Percentiles rank a stretch among this genome's conserved stretches.
phyloP scores from a whole-genome alignment of 352 stramenopile species.

The Pythium dissimile region DNA sequence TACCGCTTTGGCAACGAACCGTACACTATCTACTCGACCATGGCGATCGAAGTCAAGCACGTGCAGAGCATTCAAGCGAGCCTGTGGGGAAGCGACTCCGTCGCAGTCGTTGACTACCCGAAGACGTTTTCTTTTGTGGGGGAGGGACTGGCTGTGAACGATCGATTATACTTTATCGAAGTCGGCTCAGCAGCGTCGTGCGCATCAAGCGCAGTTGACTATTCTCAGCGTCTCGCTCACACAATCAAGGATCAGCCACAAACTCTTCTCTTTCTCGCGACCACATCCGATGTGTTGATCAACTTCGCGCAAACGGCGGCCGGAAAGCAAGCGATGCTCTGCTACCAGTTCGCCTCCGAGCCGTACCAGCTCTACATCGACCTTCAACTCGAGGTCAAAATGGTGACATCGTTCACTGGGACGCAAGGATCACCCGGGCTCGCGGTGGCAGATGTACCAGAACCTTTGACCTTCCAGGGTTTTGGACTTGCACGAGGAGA shows the following conservation, averaged over 20 bases:
- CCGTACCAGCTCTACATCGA: constrained; percentile 51
- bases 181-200: constrained; percentile 31
- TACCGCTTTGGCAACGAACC: constrained; percentile 72
- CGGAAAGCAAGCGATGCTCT: constrained; percentile 37
- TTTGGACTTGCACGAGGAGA: constrained; percentile 40
- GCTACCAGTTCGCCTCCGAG: constrained; percentile 61
- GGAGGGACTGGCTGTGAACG: constrained; percentile 45
- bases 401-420: constrained; percentile 44
- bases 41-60: constrained; percentile 49
- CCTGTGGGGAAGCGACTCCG: constrained; percentile 26
- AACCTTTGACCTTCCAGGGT: constrained; percentile 56
- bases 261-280: constrained; percentile 37
- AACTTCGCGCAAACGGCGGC: constrained; percentile 38
- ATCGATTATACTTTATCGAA: constrained; percentile 61
- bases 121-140: constrained; percentile 53
- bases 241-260: constrained; percentile 29
- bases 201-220: constrained; percentile 28
- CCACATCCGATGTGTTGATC: constrained; percentile 15
- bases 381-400: constrained; percentile 49
- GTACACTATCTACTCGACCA: constrained; percentile 41
- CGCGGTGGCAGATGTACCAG: constrained; percentile 49
- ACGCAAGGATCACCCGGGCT: constrained; percentile 38
- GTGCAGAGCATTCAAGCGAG: constrained; percentile 28
- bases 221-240: constrained; percentile 30
- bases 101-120: constrained; percentile 44